Evolutionary conservation across 495 filamentous ascomycete species (phyloP).

Genomic region (Cetradonia linearis): DNA sequence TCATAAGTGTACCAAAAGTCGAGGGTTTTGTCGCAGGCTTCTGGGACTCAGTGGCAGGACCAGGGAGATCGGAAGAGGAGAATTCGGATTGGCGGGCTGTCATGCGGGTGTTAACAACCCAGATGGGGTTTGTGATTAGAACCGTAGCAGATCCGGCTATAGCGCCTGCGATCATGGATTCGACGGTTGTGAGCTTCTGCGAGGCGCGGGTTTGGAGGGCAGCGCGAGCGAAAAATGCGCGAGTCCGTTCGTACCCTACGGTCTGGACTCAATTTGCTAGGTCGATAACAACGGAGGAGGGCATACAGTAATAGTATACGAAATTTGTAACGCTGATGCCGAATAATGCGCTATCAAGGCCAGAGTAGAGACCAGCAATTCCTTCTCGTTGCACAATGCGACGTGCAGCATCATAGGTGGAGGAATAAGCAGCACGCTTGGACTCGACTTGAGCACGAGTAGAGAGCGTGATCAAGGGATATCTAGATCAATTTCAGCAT

Average conservation of each 20-base stretch:
- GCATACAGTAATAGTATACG: constrained; percentile 93
- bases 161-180: constrained; percentile 92
- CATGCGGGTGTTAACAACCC: constrained; percentile 98
- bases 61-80: constrained; percentile 44
- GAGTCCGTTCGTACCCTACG: constrained; percentile 87
- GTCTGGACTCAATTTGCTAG: neutral
- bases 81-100: constrained; percentile 65
- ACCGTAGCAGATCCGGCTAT: constrained; percentile 90
- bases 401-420: constrained; percentile 67
- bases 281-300: neutral
- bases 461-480: constrained; percentile 94
- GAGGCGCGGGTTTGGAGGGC: constrained; percentile 62
- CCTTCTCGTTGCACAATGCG: constrained; percentile 89
- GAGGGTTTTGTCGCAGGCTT: constrained; percentile 45
- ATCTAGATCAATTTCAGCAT: constrained; percentile 42
- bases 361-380: constrained; percentile 74
- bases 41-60: constrained; percentile 22
- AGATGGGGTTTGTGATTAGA: constrained; percentile 93
- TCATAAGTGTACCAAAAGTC: constrained; percentile 68
- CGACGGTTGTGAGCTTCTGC: constrained; percentile 76
- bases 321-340: constrained; percentile 99
- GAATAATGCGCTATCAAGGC: constrained; percentile 83
- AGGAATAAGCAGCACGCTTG: constrained; percentile 75
- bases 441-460: constrained; percentile 97
- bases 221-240: constrained; percentile 75